Conservation (phyloP, 2,329 filamentous ascomycete genomes). For the Pleoardoris graminearum region DNA sequence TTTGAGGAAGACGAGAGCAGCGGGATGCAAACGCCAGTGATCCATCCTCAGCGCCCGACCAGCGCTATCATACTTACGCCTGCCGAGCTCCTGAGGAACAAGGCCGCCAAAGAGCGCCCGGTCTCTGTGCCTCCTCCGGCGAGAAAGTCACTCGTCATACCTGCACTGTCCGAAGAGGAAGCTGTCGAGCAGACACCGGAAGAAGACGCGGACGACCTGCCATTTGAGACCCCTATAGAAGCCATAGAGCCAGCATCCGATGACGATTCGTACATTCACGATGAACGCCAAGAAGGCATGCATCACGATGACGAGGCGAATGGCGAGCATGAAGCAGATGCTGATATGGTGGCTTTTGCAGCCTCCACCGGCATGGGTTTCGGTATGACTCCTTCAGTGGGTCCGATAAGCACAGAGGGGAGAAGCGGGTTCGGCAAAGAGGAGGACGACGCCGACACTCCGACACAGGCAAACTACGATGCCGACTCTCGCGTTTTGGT, state of each 20-base stretch:
- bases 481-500: conserved; percentile 36
- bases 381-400: conserved; percentile 17
- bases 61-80: conserved; percentile 37
- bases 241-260: conserved; percentile 25
- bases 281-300: conserved; percentile 24
- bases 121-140: conserved; percentile 36
- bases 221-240: conserved; percentile 32
- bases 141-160: conserved; percentile 24
- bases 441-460: conserved; percentile 23
- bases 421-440: conserved; percentile 15
- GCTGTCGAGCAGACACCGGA: neutral
- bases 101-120: conserved; percentile 28
- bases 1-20: conserved; percentile 56
- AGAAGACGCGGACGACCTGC: conserved; percentile 14
- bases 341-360: conserved; percentile 38
- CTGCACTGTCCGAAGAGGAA: conserved; percentile 7
- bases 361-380: conserved; percentile 38
- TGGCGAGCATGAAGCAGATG: conserved; percentile 22
- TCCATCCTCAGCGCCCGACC: conserved; percentile 28
- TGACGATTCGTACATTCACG: conserved; percentile 26
- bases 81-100: conserved; percentile 23
- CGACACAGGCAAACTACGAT: conserved; percentile 26
- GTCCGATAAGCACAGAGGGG: conserved; percentile 21
- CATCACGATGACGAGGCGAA: conserved; percentile 12
- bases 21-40: conserved; percentile 31